Evolutionary conservation across 306 rosid species (phyloP).

Genomic region (Cyamopsis tetragonoloba): DNA sequence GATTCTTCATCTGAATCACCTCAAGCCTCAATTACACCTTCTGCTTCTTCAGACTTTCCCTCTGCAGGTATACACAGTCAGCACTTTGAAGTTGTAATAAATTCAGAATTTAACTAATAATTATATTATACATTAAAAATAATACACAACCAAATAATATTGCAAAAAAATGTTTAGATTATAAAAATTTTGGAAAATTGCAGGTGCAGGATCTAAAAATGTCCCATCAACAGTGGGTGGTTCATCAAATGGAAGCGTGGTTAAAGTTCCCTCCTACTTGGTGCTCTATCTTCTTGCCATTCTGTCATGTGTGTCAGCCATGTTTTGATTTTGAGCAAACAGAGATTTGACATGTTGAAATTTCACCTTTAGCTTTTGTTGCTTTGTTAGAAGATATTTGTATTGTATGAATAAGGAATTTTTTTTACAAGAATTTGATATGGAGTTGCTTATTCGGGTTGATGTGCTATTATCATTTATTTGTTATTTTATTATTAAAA

Average conservation of each 20-base stretch:
- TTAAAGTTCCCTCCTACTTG: conserved; percentile 30
- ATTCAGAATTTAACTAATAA: too few species aligned
- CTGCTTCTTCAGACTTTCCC: conserved; percentile 44
- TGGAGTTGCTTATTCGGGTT: neutral
- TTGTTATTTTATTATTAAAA: too few species aligned
- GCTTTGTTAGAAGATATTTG: neutral
- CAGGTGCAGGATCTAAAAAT: conserved; percentile 53
- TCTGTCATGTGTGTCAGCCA: conserved; percentile 31
- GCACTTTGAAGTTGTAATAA: neutral
- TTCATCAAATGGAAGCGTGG: conserved; percentile 41
- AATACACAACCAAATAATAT: neutral
- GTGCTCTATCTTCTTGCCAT: conserved; percentile 36
- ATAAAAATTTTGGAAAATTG: conserved; percentile 10
- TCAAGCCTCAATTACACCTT: conserved; percentile 42
- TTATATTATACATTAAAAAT: too few species aligned
- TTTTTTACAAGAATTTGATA: neutral
- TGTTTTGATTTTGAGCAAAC: conserved; percentile 26
- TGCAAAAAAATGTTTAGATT: neutral
- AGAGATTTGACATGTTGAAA: neutral
- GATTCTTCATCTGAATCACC: conserved; percentile 45
- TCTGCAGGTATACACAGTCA: conserved; percentile 32
- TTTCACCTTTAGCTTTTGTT: neutral
- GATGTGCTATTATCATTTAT: neutral
- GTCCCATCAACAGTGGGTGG: conserved; percentile 41
- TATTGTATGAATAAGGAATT: neutral